Conservation (phyloP, 2,329 filamentous ascomycete species). For the Xenoacremonium recifei region DNA sequence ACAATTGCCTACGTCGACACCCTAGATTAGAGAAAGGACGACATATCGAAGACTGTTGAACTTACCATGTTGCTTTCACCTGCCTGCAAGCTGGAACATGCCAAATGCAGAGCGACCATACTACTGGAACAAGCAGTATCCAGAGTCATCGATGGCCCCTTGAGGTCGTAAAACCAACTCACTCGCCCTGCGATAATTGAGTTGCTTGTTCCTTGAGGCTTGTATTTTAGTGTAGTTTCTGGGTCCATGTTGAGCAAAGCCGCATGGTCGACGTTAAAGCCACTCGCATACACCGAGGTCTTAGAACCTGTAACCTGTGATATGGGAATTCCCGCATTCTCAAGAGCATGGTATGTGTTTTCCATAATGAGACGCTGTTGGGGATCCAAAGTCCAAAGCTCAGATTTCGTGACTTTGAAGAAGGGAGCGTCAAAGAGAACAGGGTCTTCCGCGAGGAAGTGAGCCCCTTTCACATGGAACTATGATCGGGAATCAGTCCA, state of each 20-base stretch:
- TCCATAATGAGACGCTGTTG: neutral
- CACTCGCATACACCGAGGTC: neutral
- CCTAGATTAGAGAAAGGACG: no score
- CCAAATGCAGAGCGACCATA: constrained; percentile 31
- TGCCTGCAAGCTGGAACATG: constrained; percentile 25
- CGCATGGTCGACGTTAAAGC: neutral
- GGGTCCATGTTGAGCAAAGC: neutral
- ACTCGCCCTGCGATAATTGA: constrained; percentile 49
- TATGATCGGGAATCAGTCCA: neutral
- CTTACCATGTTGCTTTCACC: constrained; percentile 20
- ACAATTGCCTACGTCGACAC: constrained; percentile 37
- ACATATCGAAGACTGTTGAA: no score
- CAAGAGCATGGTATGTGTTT: constrained; percentile 26
- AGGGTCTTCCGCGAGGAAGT: constrained; percentile 33
- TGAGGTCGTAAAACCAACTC: constrained; percentile 52
- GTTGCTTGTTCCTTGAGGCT: neutral
- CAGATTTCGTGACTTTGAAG: constrained; percentile 26
- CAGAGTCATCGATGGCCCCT: constrained; percentile 48
- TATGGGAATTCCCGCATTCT: neutral
- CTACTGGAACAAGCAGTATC: constrained; percentile 42
- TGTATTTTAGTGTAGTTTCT: neutral
- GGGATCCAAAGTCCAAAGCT: constrained; percentile 1
- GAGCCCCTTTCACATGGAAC: constrained; percentile 8
- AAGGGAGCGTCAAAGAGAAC: constrained; percentile 38
- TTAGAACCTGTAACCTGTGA: neutral